A percentile compares a stretch with the other conserved stretches of the same genome.
Evolutionary conservation across 1,284 basidiomycete genomes (phyloP).

Genomic region (Ganoderma resinaceum): DNA sequence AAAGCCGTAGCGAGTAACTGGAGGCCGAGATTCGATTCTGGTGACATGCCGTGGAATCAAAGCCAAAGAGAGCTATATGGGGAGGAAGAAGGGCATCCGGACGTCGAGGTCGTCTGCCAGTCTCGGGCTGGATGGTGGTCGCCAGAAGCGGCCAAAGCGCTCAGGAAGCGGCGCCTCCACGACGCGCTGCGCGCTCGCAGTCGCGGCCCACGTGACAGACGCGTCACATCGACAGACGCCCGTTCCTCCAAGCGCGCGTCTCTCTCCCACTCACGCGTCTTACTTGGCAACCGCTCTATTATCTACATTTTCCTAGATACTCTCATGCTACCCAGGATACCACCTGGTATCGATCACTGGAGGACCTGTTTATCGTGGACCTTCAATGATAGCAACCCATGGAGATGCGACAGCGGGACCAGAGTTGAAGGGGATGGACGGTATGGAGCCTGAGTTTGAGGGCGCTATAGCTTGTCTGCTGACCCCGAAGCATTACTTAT

Average conservation of each 20-base stretch:
- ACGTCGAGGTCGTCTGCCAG: conserved; percentile 23
- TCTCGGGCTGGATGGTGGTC: conserved; percentile 5
- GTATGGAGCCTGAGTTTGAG: background rate
- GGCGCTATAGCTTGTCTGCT: background rate
- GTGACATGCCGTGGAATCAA: conserved; percentile 10
- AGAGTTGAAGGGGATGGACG: background rate
- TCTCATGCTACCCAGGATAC: background rate
- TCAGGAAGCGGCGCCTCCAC: no score
- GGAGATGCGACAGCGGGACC: background rate
- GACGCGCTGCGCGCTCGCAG: conserved; percentile 23
- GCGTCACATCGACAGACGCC: conserved; percentile 14
- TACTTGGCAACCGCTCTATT: background rate
- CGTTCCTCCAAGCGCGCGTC: no score
- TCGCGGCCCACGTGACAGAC: conserved; percentile 30
- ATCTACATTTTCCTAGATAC: background rate
- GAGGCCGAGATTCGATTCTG: conserved; percentile 10
- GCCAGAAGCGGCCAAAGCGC: conserved; percentile 7
- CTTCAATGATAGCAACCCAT: background rate
- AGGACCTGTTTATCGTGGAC: background rate
- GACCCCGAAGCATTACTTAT: background rate
- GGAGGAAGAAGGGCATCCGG: conserved; percentile 18
- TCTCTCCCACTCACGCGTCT: no score
- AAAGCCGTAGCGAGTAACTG: conserved; percentile 21
- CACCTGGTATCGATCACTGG: background rate
- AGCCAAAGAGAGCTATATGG: conserved; percentile 4